Percentiles rank a stretch among this genome's conserved stretches.
These are phyloP conservation scores for Ammopiptanthus mongolicus DNA, from an alignment of 306 rosid genomes.

Conservation along the genomic window DNA sequence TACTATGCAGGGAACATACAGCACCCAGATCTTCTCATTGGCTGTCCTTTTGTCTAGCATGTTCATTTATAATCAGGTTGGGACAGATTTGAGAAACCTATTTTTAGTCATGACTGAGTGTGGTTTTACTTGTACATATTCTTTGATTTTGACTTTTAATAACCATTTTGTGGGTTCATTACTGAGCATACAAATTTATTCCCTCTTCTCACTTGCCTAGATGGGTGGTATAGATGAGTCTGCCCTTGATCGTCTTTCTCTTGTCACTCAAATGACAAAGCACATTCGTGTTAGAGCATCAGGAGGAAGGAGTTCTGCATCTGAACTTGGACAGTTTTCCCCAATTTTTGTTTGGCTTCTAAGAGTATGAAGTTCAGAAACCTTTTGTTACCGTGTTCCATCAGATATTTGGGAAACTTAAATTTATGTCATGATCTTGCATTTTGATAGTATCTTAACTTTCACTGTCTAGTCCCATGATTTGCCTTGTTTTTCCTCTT, in stretches of 20 bases:
- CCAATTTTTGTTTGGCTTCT: constrained; percentile 85
- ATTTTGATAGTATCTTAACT: neutral
- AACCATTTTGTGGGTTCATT: neutral
- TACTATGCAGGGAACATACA: constrained; percentile 77
- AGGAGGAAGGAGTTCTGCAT: constrained; percentile 54
- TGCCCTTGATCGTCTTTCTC: constrained; percentile 89
- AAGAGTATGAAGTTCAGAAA: constrained; percentile 45
- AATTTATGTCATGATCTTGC: neutral
- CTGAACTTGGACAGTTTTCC: constrained; percentile 75
- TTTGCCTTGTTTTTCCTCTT: constrained; percentile 8
- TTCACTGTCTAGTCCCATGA: neutral
- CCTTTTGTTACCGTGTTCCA: neutral
- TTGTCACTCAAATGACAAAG: constrained; percentile 92
- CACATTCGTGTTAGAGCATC: constrained; percentile 80
- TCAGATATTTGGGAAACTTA: neutral
- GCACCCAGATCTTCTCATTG: constrained; percentile 90
- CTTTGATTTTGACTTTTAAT: neutral
- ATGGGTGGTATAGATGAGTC: constrained; percentile 96
- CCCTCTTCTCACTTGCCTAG: constrained; percentile 24
- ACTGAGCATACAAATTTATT: neutral
- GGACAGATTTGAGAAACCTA: constrained; percentile 15
- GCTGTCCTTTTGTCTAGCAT: constrained; percentile 95
- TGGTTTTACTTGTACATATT: neutral
- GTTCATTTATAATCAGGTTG: constrained; percentile 93
- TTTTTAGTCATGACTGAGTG: neutral